These are phyloP conservation scores for Zasmidium cellare DNA, from an alignment of 2,329 filamentous ascomycete species.

Conservation along the genomic window DNA sequence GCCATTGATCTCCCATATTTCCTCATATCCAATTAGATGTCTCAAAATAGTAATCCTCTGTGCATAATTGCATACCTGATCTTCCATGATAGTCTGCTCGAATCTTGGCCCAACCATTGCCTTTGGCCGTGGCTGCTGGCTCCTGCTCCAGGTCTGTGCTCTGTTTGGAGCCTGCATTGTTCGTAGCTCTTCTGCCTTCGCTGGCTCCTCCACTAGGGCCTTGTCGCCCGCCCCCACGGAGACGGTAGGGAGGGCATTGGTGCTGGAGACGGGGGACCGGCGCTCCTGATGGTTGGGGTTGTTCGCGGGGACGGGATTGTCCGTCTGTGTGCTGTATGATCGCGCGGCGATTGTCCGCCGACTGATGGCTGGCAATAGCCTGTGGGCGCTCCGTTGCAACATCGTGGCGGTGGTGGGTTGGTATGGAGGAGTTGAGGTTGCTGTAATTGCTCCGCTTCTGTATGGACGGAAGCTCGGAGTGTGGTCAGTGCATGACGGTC, in stretches of 20 bases:
- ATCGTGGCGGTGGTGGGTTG: constrained; percentile 17
- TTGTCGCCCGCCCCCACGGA: constrained; percentile 52
- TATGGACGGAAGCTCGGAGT: not conserved
- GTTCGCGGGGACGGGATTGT: constrained; percentile 62
- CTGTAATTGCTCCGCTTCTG: not conserved
- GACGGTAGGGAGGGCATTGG: constrained; percentile 59
- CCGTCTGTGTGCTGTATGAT: constrained; percentile 28
- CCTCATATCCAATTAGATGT: not conserved
- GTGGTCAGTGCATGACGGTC: not conserved
- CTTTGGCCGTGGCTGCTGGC: constrained; percentile 74
- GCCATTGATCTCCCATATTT: constrained; percentile 14
- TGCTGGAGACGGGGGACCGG: constrained; percentile 54
- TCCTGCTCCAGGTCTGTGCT: constrained; percentile 75
- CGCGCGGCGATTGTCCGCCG: constrained; percentile 15
- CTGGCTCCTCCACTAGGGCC: constrained; percentile 56
- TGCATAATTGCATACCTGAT: constrained; percentile 65
- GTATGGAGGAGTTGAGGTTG: not conserved
- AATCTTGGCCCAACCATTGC: constrained; percentile 95
- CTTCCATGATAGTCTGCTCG: constrained; percentile 91
- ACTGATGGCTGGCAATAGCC: constrained; percentile 24
- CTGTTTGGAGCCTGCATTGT: constrained; percentile 85
- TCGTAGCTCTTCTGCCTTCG: constrained; percentile 57
- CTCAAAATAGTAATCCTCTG: not conserved
- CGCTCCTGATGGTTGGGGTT: constrained; percentile 55
- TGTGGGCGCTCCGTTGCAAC: constrained; percentile 28